Evolutionary conservation across 331 rosid species (phyloP).

Genomic region (Malus hybrid): DNA sequence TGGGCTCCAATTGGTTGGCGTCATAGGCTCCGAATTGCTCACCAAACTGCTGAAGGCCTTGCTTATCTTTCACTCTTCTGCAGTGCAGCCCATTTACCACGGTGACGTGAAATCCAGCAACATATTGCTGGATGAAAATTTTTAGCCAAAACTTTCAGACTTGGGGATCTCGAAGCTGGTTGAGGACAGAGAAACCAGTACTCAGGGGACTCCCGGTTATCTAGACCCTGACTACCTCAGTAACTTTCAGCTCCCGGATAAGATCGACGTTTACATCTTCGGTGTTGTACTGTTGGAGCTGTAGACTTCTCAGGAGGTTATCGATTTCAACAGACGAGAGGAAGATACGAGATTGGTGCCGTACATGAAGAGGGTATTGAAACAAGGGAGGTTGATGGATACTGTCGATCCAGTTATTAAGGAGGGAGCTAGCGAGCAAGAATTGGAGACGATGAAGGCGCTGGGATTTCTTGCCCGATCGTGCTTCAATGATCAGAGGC

Average conservation of each 20-base stretch:
- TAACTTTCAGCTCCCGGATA: slow-evolving; percentile 19
- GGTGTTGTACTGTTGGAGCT: slow-evolving; percentile 19
- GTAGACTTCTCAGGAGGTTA: slow-evolving; percentile 12
- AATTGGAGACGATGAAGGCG: slow-evolving; percentile 10
- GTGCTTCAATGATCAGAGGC: slow-evolving; percentile 18
- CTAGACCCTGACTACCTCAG: slow-evolving; percentile 16
- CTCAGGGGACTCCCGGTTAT: slow-evolving; percentile 20
- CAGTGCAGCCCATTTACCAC: slow-evolving; percentile 17
- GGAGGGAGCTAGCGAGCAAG: not conserved
- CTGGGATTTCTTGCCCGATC: slow-evolving; percentile 5
- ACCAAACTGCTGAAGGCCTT: slow-evolving; percentile 14
- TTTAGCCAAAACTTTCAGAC: slow-evolving; percentile 16
- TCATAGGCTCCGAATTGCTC: slow-evolving; percentile 15
- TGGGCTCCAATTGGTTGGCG: not conserved
- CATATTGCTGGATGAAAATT: slow-evolving; percentile 15
- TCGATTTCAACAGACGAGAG: slow-evolving; percentile 10
- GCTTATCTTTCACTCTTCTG: slow-evolving; percentile 17
- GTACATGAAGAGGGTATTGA: slow-evolving; percentile 1
- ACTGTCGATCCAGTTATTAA: slow-evolving; percentile 2
- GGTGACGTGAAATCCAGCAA: slow-evolving; percentile 23
- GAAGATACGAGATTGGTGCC: slow-evolving; percentile 16
- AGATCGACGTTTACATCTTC: slow-evolving; percentile 27
- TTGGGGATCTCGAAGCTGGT: slow-evolving; percentile 14
- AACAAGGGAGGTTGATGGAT: slow-evolving; percentile 9
- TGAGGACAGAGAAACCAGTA: slow-evolving; percentile 1